Evolutionary conservation across 768 basidiomycete genomes (phyloP).

Genomic region (Lactarius indigo): DNA sequence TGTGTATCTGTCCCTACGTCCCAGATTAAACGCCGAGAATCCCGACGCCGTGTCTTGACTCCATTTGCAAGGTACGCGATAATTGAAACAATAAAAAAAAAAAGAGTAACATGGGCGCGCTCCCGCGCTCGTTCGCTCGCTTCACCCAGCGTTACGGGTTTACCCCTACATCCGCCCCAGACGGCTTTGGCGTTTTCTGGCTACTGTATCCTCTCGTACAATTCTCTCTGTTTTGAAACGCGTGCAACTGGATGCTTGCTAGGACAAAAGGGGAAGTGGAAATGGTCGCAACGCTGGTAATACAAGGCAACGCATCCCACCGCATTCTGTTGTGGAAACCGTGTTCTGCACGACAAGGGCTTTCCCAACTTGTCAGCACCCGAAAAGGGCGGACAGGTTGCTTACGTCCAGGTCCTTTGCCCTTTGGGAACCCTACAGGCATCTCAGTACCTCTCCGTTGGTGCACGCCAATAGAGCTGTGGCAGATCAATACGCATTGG

Average conservation of each 20-base stretch:
- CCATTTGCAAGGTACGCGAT: not conserved
- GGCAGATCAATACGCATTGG: not conserved
- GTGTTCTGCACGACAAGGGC: not conserved
- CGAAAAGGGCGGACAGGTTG: conserved; percentile 9
- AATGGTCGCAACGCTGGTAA: not conserved
- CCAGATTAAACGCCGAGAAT: not conserved
- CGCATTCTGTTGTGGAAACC: not conserved
- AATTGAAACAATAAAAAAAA: not conserved
- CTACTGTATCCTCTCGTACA: not conserved
- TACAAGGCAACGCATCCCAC: not conserved
- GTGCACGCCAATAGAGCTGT: not conserved
- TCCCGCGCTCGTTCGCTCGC: not conserved
- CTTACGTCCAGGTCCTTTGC: not conserved
- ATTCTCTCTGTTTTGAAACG: not conserved
- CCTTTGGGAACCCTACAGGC: not conserved
- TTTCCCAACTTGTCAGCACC: conserved; percentile 10
- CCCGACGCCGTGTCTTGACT: not conserved
- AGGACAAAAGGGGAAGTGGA: not conserved
- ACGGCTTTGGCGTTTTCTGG: not conserved
- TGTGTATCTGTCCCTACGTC: too few relatives aligned
- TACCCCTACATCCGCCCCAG: not conserved
- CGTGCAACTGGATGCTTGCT: not conserved
- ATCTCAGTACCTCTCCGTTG: not conserved
- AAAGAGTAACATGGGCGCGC: not conserved
- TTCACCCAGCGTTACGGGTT: too few relatives aligned